Conservation (phyloP, 2,329 filamentous ascomycete species). For the Penicillium sp. region DNA sequence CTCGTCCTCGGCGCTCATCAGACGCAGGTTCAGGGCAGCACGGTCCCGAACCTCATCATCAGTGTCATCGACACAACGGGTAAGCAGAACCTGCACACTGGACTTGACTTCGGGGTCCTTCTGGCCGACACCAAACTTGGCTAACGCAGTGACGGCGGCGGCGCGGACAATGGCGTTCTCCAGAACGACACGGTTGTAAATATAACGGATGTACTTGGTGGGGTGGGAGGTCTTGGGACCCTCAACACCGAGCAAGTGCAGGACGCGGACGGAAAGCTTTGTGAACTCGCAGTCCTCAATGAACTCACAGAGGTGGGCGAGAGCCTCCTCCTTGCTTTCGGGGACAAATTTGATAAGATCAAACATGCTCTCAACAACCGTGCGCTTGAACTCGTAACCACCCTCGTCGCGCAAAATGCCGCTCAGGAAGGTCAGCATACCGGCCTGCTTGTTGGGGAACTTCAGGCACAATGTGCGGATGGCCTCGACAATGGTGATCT, state of each 20-base stretch:
- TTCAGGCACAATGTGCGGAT: slow-evolving; percentile 96
- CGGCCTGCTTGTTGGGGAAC: slow-evolving; percentile 96
- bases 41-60: slow-evolving; percentile 98
- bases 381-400: slow-evolving; percentile 96
- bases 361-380: slow-evolving; percentile 98
- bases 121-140: slow-evolving; percentile 96
- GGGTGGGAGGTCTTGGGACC: slow-evolving; percentile 93
- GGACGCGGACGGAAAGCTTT: slow-evolving; percentile 91
- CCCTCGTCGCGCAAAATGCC: slow-evolving; percentile 96
- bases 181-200: slow-evolving; percentile 96
- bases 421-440: slow-evolving; percentile 95
- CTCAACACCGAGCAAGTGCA: slow-evolving; percentile 91
- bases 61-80: slow-evolving; percentile 90
- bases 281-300: slow-evolving; percentile 99
- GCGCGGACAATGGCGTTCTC: slow-evolving; percentile 96
- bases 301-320: slow-evolving; percentile 96
- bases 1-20: slow-evolving; percentile 92
- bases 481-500: slow-evolving; percentile 99
- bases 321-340: slow-evolving; percentile 76
- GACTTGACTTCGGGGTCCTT: slow-evolving; percentile 96
- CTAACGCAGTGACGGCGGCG: slow-evolving; percentile 90
- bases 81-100: slow-evolving; percentile 89
- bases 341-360: slow-evolving; percentile 99
- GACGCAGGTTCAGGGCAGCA: slow-evolving; percentile 84
- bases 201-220: slow-evolving; percentile 98